These are phyloP conservation scores for Theileria luwenshuni DNA, from an alignment of 169 alveolate genomes.

Conservation along the genomic window DNA sequence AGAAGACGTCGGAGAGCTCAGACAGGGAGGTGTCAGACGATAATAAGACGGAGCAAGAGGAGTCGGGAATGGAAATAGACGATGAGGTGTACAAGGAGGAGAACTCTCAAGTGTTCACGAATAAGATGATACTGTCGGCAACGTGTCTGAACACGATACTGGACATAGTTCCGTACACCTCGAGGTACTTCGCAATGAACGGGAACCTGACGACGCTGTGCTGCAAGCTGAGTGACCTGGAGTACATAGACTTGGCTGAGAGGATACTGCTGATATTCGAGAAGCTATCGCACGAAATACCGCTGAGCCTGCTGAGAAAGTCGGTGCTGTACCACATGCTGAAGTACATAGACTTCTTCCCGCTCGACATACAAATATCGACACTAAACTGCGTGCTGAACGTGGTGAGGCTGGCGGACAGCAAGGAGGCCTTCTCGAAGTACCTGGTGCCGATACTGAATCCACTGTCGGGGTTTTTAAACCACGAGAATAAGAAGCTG, in stretches of 20 bases:
- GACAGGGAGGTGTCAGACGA: constrained; percentile 14
- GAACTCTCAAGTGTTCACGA: constrained; percentile 26
- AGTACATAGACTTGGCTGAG: constrained; percentile 66
- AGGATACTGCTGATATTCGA: constrained; percentile 51
- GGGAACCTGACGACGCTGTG: constrained; percentile 18
- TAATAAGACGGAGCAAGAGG: not conserved
- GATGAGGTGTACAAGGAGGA: constrained; percentile 15
- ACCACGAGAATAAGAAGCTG: constrained; percentile 43
- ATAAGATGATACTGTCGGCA: constrained; percentile 50
- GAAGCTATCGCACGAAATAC: constrained; percentile 53
- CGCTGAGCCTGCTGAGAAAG: constrained; percentile 45
- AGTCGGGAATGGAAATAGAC: constrained; percentile 14
- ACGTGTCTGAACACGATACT: constrained; percentile 51
- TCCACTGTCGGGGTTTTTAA: constrained; percentile 19
- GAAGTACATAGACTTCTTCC: constrained; percentile 55
- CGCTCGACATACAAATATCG: constrained; percentile 47
- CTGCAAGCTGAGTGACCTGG: constrained; percentile 26
- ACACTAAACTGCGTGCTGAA: constrained; percentile 29
- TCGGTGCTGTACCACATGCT: constrained; percentile 41
- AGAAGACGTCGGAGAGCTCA: not conserved
- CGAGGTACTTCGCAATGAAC: constrained; percentile 50
- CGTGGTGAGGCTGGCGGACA: constrained; percentile 36
- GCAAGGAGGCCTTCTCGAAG: constrained; percentile 25
- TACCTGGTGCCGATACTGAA: constrained; percentile 47
- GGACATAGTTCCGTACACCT: constrained; percentile 52